Base-by-base conservation (phyloP, 768 basidiomycete genomes). In the Candolleomyces efflorescens region DNA sequence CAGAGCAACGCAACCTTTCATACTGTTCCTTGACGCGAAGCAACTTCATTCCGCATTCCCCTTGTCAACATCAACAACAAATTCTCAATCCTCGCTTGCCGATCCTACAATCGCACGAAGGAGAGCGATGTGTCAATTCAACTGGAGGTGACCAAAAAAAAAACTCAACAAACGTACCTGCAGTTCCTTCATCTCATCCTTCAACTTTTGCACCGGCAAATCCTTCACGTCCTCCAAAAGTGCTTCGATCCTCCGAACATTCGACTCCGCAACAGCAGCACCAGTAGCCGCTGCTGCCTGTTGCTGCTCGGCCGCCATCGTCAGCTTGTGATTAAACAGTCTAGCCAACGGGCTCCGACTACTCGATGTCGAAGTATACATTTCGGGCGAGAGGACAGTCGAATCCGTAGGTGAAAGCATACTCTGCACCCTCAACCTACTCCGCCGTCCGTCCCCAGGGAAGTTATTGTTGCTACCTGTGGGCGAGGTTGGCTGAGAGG, bases 101-200 rank as follows among this genome's bases (percentile, higher is more conserved):
- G 85, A 56, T 89, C 83, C 84, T 87, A 60, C 26, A 59, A 46
- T n/a, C n/a, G n/a, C n/a, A n/a, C n/a, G n/a, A n/a, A n/a, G n/a
- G 38, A 5, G n/a, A 13, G 15, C n/a, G 27, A 43, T 32, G 3
- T n/a, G 20, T 47, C 27, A 22, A 46, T 39, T 22, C 49, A 47
- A n/a, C n/a, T n/a, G n/a, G 20, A 38, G 48, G 18, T 43, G 44
- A 41, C 46, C 39, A 56, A 22, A 58, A 54, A 23, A 41, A 57
- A 37, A 52, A 38, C 22, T n/a, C n/a, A n/a, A 17, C 11, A 52
- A 44, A 69, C 77, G 49, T 46, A 88, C 89, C 79, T 89, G 88
- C 26, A 92, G 69, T 66, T 92, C 91, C 67, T 85, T 90, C 82
- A 94, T 87, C 69, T 93, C 90, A 2, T 87, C 86, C 69, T 82